phyloP scores from a whole-genome alignment of 2,329 filamentous ascomycete species.

The Graphilbum fragrans region DNA sequence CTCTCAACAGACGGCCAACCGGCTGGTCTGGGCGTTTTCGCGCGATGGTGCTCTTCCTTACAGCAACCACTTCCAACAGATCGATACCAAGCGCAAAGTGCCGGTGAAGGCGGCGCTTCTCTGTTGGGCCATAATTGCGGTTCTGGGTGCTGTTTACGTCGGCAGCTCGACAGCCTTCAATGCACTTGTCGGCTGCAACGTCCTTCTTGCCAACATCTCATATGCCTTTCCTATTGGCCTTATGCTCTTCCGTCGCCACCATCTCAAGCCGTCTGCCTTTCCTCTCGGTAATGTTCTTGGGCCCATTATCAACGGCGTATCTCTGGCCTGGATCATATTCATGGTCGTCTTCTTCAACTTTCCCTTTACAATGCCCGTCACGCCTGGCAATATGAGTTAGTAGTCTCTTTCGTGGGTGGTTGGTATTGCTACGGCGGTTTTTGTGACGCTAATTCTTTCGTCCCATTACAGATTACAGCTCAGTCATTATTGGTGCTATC shows the following conservation, averaged over 20 bases:
- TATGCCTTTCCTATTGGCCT: not conserved
- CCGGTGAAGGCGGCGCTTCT: not conserved
- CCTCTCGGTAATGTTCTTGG: not conserved
- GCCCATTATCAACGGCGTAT: not conserved
- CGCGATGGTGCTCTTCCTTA: slow-evolving; percentile 29
- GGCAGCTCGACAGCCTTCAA: not conserved
- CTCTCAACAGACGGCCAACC: slow-evolving; percentile 42
- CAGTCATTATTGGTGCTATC: not conserved
- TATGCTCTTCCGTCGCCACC: not conserved
- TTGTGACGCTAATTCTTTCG: not conserved
- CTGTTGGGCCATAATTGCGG: not conserved
- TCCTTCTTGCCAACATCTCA: not conserved
- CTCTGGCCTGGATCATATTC: not conserved
- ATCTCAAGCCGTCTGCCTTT: not conserved
- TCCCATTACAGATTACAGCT: not conserved
- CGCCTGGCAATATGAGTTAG: not conserved
- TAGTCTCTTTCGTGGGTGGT: not conserved
- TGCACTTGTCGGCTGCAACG: not conserved
- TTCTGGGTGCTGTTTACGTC: not conserved
- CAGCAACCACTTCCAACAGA: not conserved
- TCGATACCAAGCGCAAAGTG: not conserved
- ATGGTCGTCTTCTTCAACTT: not conserved
- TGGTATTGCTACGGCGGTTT: too few species aligned
- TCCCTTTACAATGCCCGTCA: not conserved
- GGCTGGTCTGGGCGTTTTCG: slow-evolving; percentile 41